phyloP scores from a whole-genome alignment of 1,284 basidiomycete genomes.

The Ceratobasidium sp. region DNA sequence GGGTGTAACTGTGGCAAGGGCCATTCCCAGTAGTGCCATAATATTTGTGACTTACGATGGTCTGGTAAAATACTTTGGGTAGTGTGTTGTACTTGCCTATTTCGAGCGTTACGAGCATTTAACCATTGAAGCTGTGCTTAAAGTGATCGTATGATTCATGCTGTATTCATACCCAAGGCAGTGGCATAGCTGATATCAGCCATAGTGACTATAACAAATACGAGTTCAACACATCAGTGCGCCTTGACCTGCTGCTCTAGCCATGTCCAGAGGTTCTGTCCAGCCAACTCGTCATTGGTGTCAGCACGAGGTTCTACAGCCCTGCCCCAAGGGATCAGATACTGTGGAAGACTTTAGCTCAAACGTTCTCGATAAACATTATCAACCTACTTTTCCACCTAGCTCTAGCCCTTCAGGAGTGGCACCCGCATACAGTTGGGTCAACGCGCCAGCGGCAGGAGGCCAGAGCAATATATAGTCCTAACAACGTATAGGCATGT shows the following conservation, averaged over 20 bases:
- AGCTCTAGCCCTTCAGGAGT: slow-evolving; percentile 29
- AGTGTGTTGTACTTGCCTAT: not conserved
- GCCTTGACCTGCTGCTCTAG: no score
- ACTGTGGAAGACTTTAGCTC: not conserved
- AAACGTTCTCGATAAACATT: not conserved
- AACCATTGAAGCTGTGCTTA: not conserved
- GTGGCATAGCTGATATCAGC: no score
- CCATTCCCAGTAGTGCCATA: slow-evolving; percentile 88
- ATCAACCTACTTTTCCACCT: slow-evolving; percentile 37
- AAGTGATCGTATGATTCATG: not conserved
- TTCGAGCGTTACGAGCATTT: not conserved
- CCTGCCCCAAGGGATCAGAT: slow-evolving; percentile 16
- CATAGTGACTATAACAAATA: no score
- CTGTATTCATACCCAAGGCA: no score
- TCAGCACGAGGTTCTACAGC: not conserved
- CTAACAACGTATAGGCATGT: not conserved
- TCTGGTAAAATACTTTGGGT: slow-evolving; percentile 64
- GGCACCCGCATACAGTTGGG: slow-evolving; percentile 38
- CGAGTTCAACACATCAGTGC: no score
- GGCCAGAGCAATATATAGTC: slow-evolving; percentile 21
- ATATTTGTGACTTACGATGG: slow-evolving; percentile 92
- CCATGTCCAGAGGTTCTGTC: no score
- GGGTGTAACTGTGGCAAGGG: slow-evolving; percentile 87
- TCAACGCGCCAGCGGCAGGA: slow-evolving; percentile 34
- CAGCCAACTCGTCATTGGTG: not conserved